Evolutionary conservation across 129 eudicot species (phyloP), one percentile per base, ranked within the genome.

Genomic region (Silybum marianum): DNA sequence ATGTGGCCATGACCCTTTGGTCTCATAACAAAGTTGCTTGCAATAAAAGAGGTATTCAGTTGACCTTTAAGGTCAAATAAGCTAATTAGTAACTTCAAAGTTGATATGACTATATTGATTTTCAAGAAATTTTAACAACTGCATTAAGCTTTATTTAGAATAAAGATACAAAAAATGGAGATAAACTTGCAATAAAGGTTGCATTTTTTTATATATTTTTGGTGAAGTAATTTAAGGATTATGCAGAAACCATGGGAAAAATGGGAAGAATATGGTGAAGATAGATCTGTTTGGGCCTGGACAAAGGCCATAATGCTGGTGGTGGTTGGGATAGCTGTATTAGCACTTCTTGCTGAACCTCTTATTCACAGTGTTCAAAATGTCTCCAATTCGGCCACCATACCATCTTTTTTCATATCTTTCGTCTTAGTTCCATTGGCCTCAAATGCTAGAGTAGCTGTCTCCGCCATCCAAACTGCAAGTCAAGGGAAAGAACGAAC

Each of bases 311-410:
- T 88, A 58, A 75, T 81, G 81, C 84, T 88, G 39, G 38, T 92
- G 73, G 78, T 90, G 63, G 24, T 90, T 10, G 95, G 95, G 51
- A 83, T 88, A 78, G 72, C 78, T 10, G 87, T 92, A 73, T 58
- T 88, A 23, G 95, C 87, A 32, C 81, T 90, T 42, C 51, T 92
- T 38, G 97, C 97, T 23, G 97, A 92, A 75, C 97, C 95, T 23
- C 94, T 92, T n/a, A 87, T 92, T 34, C 88, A 88, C 10, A 88
- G 88, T 82, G 97, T 92, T 32, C 89, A 87, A 16, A 88, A 82
- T 65, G 80, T 92, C 38, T 92, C 97, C 28, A 83, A 78, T 67
- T 80, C 92, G 51, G 92, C 90, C 1, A 77, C 72, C 13, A 36
- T 92, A 72, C 86, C 94, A 2, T 85, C 97, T 7, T 92, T 90